phyloP scores from a whole-genome alignment of 768 basidiomycete genomes.

The Boletus subparvulus region DNA sequence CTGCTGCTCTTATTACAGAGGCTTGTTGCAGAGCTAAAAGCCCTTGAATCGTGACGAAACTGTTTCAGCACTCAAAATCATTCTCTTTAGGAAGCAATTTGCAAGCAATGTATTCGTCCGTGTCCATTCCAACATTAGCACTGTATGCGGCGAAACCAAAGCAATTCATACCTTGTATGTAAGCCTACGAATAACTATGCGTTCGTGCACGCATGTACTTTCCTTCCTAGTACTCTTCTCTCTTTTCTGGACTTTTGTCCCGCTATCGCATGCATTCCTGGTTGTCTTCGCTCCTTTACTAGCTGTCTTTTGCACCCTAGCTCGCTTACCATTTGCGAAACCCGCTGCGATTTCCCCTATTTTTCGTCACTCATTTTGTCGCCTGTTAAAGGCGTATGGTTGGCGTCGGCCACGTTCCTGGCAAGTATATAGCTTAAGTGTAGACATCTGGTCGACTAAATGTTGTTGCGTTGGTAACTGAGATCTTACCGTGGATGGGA shows the following conservation, averaged over 20 bases:
- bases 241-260: constrained; percentile 7
- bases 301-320: constrained; percentile 17
- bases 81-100: constrained; percentile 12
- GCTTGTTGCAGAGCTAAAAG: constrained; percentile 62
- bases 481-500: constrained; percentile 19
- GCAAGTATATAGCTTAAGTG: constrained; percentile 13
- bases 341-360: constrained; percentile 6
- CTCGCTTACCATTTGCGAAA: constrained; percentile 11
- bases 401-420: background rate
- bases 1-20: constrained; percentile 39
- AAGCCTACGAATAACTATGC: constrained; percentile 23
- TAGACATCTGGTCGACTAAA: constrained; percentile 3
- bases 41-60: constrained; percentile 39
- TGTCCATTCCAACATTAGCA: constrained; percentile 22
- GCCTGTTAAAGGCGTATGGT: background rate
- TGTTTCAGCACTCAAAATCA: background rate
- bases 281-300: constrained; percentile 27
- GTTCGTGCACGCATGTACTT: constrained; percentile 23
- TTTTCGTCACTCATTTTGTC: constrained; percentile 1
- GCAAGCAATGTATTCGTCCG: constrained; percentile 30
- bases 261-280: constrained; percentile 21
- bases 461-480: background rate
- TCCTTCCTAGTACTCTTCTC: constrained; percentile 20
- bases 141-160: constrained; percentile 29
- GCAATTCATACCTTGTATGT: constrained; percentile 32